Base-by-base conservation (phyloP, 140 eudicot species). In the Senecio squalidus region DNA sequence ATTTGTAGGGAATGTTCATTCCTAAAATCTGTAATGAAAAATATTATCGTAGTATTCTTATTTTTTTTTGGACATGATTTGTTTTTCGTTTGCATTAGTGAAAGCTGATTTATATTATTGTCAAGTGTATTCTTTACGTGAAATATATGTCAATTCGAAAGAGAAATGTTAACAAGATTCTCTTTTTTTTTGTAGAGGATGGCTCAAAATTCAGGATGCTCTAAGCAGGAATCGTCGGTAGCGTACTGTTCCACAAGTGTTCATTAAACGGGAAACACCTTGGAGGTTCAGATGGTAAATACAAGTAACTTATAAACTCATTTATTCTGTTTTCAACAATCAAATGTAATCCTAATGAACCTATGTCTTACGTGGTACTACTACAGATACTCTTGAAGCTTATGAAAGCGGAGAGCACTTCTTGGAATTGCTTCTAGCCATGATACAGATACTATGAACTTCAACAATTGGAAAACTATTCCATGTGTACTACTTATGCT, bases 201-300 rank as follows among this genome's bases (percentile, higher is more conserved):
- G 96, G 96, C 2, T 65, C 48, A 61, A 63, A 18, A 82, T 93
- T 66, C 99, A 93, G 78, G 89, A 82, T 64, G 96, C 99, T 5
- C 20, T 93, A 28, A 47, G 90, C 39, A n/a, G 82, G 79, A 68
- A 62, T 88, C n/a, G 90, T 84, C 10, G 99, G 99, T 16, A 80
- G 62, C 83, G 96, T 27, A 93, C 99, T 9, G 99, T 93, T n/a
- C 99, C 99, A n/a, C 99, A 93, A 73, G 96, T 93, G 72, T 93
- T 93, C 74, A 80, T 93, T 26, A 81, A 81, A 93, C 10, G 99
- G 99, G 64, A 88, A 93, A 67, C 96, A 93, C 78, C 69, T 93
- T 47, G 99, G 99, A 50, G 99, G 99, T 64, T 84, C 99, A 38
- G 99, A 93, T 84, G 99, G 99, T 93, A 79, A 68, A 14, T 56